Conservation (phyloP, 1,284 basidiomycete genomes). For the Melampsora americana region DNA sequence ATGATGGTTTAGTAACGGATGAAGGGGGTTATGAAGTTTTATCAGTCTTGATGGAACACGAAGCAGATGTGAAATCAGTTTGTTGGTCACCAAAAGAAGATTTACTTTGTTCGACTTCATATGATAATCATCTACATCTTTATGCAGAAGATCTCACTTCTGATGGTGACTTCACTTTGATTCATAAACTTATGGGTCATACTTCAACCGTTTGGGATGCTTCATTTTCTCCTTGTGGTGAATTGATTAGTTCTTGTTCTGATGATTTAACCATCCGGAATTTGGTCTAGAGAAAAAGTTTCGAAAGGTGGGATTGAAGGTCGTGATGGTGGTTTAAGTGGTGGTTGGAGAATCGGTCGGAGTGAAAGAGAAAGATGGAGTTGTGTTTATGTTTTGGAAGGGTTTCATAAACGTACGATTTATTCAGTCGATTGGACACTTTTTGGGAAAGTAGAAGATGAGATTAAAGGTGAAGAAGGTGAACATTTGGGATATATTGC, state of each 20-base stretch:
- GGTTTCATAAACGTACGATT: slow-evolving; percentile 66
- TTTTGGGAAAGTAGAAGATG: not conserved
- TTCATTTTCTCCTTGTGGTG: slow-evolving; percentile 71
- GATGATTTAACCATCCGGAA: slow-evolving; percentile 71
- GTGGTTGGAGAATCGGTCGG: slow-evolving; percentile 49
- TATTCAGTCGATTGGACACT: slow-evolving; percentile 75
- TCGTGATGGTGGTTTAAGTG: slow-evolving; percentile 48
- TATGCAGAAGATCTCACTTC: slow-evolving; percentile 82
- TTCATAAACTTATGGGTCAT: slow-evolving; percentile 61
- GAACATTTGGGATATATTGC: slow-evolving; percentile 67
- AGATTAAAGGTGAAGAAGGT: slow-evolving; percentile 42
- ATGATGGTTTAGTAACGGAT: slow-evolving; percentile 62
- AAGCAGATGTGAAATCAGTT: slow-evolving; percentile 92
- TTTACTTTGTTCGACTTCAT: slow-evolving; percentile 93
- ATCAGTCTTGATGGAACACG: slow-evolving; percentile 93
- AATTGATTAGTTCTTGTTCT: slow-evolving; percentile 72
- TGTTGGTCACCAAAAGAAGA: slow-evolving; percentile 93
- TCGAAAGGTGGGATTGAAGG: slow-evolving; percentile 42
- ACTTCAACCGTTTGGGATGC: slow-evolving; percentile 80
- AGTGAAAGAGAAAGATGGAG: slow-evolving; percentile 55
- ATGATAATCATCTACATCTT: slow-evolving; percentile 93
- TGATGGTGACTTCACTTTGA: slow-evolving; percentile 89
- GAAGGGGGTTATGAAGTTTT: slow-evolving; percentile 87
- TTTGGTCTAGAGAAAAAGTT: slow-evolving; percentile 57
- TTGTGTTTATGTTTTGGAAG: slow-evolving; percentile 51